phyloP scores from a whole-genome alignment of 768 basidiomycete genomes.

The Tricholoma matsutake region DNA sequence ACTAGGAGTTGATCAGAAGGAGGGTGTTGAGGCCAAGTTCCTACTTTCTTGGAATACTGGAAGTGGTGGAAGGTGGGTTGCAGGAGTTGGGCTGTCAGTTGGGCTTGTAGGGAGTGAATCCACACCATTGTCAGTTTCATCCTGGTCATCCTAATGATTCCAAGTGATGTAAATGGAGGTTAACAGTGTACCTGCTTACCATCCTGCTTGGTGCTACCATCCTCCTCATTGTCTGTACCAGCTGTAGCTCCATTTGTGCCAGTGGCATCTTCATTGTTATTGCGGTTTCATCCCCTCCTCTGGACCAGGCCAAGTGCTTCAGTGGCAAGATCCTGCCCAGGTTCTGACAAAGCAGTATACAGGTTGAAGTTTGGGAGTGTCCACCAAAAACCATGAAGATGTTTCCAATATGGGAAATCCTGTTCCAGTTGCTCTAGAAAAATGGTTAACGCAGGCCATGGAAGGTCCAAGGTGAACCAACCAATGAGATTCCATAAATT shows the following conservation, averaged over 20 bases:
- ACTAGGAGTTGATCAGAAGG: neutral
- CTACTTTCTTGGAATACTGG: too few species aligned
- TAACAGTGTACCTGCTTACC: neutral
- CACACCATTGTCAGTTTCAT: neutral
- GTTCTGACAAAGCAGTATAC: too few species aligned
- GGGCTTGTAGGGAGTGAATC: neutral
- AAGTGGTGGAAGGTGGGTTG: neutral
- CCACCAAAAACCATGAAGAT: too few species aligned
- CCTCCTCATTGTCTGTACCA: neutral
- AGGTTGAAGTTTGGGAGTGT: too few species aligned
- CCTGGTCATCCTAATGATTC: neutral
- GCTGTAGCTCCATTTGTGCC: neutral
- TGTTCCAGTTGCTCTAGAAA: neutral
- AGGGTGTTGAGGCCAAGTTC: neutral
- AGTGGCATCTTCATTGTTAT: neutral
- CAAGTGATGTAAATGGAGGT: neutral
- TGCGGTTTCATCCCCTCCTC: neutral
- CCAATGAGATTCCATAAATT: neutral
- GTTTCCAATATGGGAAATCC: neutral
- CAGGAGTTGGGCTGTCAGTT: neutral
- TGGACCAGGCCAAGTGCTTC: slow-evolving; percentile 2
- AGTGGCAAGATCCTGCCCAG: too few species aligned
- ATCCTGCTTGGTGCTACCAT: neutral
- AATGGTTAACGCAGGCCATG: neutral
- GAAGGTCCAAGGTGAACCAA: neutral